phyloP scores from a whole-genome alignment of 345 rosid genomes.

The Moringa oleifera region DNA sequence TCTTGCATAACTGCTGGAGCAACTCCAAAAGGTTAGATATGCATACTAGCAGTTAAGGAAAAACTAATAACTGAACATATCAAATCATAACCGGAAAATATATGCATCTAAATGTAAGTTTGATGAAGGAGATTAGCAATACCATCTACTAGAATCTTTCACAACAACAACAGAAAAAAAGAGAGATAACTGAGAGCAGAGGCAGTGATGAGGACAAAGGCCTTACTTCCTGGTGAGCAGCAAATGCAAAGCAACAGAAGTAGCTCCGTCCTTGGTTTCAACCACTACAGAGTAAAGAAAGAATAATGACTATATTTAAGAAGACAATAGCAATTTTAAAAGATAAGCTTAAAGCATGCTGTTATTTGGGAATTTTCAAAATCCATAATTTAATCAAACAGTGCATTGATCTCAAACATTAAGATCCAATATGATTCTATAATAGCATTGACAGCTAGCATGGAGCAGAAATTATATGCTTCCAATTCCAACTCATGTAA shows the following conservation, averaged over 20 bases:
- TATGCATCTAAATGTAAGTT: no score
- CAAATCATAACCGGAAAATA: no score
- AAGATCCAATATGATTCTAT: slow-evolving; percentile 25
- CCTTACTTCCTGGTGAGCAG: slow-evolving; percentile 52
- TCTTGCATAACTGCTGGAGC: slow-evolving; percentile 44
- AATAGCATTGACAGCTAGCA: neutral
- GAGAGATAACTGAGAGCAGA: neutral
- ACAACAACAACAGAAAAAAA: neutral
- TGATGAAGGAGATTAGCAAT: no score
- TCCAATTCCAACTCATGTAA: neutral
- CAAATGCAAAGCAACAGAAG: slow-evolving; percentile 52
- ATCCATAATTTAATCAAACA: no score
- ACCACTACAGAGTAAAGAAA: slow-evolving; percentile 25
- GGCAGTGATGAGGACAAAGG: neutral
- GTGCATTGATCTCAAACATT: no score
- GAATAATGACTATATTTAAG: neutral
- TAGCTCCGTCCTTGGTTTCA: slow-evolving; percentile 47
- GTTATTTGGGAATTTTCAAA: neutral
- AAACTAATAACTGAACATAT: no score
- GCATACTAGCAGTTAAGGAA: no score
- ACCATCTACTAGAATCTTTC: no score
- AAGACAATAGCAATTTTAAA: no score
- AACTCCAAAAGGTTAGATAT: neutral
- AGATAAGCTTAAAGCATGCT: slow-evolving; percentile 9
- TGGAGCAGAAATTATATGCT: neutral